phyloP scores from a whole-genome alignment of 768 basidiomycete species.

The Tricholoma terreum region DNA sequence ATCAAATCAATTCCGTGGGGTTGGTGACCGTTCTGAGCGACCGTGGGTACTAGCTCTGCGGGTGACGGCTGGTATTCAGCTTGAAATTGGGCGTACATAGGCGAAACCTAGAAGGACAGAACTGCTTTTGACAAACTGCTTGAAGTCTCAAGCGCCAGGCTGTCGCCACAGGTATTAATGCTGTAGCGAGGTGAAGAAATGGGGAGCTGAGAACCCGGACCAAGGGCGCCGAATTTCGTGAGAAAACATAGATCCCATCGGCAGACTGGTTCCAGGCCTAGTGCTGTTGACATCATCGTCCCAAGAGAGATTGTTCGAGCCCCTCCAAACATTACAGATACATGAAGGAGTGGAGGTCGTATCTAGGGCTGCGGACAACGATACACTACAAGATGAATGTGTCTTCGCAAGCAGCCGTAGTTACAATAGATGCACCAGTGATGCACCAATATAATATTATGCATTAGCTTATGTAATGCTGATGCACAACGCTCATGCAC shows the following conservation, averaged over 20 bases:
- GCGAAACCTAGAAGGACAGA: neutral
- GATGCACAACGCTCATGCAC: no score
- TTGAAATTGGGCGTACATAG: constrained; percentile 16
- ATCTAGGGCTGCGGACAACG: no score
- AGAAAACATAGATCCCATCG: neutral
- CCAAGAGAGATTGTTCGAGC: no score
- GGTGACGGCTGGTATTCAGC: constrained; percentile 4
- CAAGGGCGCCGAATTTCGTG: constrained; percentile 11
- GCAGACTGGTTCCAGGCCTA: no score
- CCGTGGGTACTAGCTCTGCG: neutral
- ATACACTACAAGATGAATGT: no score
- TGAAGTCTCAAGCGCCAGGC: constrained; percentile 11
- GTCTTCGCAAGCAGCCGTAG: no score
- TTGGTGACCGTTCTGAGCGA: constrained; percentile 13
- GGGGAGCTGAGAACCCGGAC: constrained; percentile 14
- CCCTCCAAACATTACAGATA: no score
- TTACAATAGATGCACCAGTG: no score
- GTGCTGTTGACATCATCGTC: no score
- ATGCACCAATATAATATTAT: no score
- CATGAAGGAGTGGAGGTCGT: no score
- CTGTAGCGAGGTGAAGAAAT: neutral
- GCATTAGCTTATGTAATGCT: no score
- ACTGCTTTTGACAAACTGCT: neutral
- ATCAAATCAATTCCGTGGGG: constrained; percentile 31
- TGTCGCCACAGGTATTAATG: constrained; percentile 7